phyloP scores from a whole-genome alignment of 1,139 yeast genomes.

The Casaregolazyma lundiana region DNA sequence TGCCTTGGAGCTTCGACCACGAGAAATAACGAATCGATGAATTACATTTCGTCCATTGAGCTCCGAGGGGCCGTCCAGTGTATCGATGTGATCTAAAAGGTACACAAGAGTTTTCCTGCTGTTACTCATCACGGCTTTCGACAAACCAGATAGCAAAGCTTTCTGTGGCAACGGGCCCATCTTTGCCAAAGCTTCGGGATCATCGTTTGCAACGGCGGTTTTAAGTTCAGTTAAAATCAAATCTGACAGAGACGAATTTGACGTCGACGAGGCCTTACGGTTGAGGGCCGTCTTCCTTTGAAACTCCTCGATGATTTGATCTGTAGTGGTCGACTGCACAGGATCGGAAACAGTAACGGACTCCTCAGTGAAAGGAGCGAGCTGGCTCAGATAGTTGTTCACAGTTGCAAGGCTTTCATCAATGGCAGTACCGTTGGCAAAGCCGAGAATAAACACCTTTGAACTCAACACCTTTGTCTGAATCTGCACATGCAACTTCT shows the following conservation, averaged over 20 bases:
- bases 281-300: conserved; percentile 13
- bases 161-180: conserved; percentile 30
- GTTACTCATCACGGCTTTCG: conserved; percentile 53
- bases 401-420: conserved; percentile 51
- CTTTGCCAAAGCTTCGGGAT: conserved; percentile 18
- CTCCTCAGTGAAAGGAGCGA: conserved; percentile 37
- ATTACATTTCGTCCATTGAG: conserved; percentile 79
- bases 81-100: conserved; percentile 45
- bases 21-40: conserved; percentile 73
- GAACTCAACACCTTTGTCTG: conserved; percentile 64
- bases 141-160: conserved; percentile 51
- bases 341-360: conserved; percentile 3
- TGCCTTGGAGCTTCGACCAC: conserved; percentile 51
- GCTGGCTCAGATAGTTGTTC: conserved; percentile 48
- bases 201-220: conserved; percentile 26
- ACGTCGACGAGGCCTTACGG: conserved; percentile 12
- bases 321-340: conserved; percentile 8
- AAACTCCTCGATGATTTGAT: conserved; percentile 12
- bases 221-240: conserved; percentile 19
- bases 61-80: conserved; percentile 51
- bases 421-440: conserved; percentile 61
- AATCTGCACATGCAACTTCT: conserved; percentile 68
- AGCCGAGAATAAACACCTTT: conserved; percentile 69
- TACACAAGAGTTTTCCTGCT: conserved; percentile 54
- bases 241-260: conserved; percentile 18